Base-by-base conservation (phyloP, 441 rosid genomes). In the Gossypium laxum region DNA sequence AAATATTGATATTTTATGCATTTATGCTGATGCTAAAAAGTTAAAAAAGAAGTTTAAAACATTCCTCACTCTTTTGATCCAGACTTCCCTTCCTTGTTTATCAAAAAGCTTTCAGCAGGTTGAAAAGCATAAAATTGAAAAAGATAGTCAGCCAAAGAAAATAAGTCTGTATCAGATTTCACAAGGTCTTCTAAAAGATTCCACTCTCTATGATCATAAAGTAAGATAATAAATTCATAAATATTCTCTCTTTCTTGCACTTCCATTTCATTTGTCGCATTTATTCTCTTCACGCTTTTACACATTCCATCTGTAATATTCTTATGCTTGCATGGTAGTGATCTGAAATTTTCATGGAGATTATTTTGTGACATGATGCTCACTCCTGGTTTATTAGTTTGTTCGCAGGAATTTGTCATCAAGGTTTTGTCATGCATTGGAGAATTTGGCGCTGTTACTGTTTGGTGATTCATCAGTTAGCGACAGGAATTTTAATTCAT, bases 391-490 rank as follows among this genome's bases (percentile, higher is more conserved):
- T 74, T 72, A 65, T 82, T 85, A 94, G 99, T 86, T 92, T 87
- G 93, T 92, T 74, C 74, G 87, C 91, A 90, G 98, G 87, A 82
- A 85, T 81, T 78, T 94, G 81, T 87, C 92, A 58, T 81, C 88
- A 24, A 84, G 83, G 70, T 82, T 86, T 76, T 88, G 89, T 69
- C 78, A 64, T 64, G 59, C 86, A 61, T 73, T 94, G 77, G 84
- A 85, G 84, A 82, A 79, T 54, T 83, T 81, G 71, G 80, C 78
- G 26, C 76, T 75, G 8, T 28, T 67, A 8, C 38, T 86, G 65
- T 81, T 82, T 79, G 21, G 69, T 52, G 71, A 75, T 32, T 72
- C 84, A 75, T 68, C 82, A 28, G 69, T 62, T 32, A 71, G 21
- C 48, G 85, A 84, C 58, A 48, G 78, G 26, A 75, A 80, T 75